A percentile compares a stretch with the other conserved stretches of the same genome.
phyloP scores from a whole-genome alignment of 1,284 basidiomycete genomes.

The Cystobasidium pallidum region DNA sequence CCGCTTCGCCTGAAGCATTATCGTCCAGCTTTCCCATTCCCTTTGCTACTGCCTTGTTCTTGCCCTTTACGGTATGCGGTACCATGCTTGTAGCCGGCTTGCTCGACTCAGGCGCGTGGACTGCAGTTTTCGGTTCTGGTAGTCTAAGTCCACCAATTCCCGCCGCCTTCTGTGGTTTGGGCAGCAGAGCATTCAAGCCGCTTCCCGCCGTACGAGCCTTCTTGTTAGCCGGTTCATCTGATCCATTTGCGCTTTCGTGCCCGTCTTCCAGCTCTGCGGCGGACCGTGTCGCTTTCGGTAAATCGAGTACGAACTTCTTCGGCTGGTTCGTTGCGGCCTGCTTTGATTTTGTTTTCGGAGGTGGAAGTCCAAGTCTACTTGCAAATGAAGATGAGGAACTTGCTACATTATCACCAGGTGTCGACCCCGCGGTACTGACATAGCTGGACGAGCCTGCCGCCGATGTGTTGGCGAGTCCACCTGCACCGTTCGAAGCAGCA shows the following conservation, averaged over 20 bases:
- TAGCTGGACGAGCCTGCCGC: background rate
- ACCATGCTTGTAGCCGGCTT: slow-evolving; percentile 24
- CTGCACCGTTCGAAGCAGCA: slow-evolving; percentile 10
- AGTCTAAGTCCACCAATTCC: slow-evolving; percentile 26
- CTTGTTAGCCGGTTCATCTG: slow-evolving; percentile 23
- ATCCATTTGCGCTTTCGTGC: slow-evolving; percentile 19
- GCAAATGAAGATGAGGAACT: slow-evolving; percentile 20
- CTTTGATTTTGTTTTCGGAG: slow-evolving; percentile 41
- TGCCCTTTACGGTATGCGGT: slow-evolving; percentile 31
- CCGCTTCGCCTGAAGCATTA: no score
- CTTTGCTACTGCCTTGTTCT: slow-evolving; percentile 12
- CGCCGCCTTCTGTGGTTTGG: slow-evolving; percentile 29
- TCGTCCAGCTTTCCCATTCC: background rate
- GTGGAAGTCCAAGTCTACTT: slow-evolving; percentile 29
- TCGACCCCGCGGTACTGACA: background rate
- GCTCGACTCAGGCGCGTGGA: background rate
- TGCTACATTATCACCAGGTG: background rate
- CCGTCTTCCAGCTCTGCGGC: slow-evolving; percentile 24
- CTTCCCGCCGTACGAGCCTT: slow-evolving; percentile 13
- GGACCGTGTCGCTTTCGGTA: slow-evolving; percentile 33
- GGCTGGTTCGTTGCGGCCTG: slow-evolving; percentile 30
- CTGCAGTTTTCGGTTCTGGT: slow-evolving; percentile 22
- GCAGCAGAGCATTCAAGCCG: slow-evolving; percentile 30
- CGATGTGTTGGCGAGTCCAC: background rate
- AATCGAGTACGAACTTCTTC: slow-evolving; percentile 42